phyloP scores from a whole-genome alignment of 2,329 filamentous ascomycete genomes.

The Fusarium pilosicola region DNA sequence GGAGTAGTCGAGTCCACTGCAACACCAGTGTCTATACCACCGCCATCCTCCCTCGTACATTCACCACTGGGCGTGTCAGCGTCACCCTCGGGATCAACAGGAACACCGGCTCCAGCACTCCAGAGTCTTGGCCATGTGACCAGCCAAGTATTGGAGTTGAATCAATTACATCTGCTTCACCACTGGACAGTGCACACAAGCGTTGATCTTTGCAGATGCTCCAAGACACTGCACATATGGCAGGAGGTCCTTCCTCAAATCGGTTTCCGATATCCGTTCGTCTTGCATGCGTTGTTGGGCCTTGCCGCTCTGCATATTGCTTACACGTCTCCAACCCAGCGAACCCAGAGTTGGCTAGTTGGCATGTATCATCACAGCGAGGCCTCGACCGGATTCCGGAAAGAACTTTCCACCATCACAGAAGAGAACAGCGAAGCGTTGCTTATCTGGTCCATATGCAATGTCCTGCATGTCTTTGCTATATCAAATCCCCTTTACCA shows the following conservation, averaged over 20 bases:
- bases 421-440: not conserved
- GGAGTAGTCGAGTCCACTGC: accelerated
- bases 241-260: not conserved
- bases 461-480: not conserved
- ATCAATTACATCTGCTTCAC: not conserved
- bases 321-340: not conserved
- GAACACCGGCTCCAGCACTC: accelerated
- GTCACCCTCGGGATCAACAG: accelerated
- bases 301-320: not conserved
- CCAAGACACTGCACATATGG: not conserved
- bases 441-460: not conserved
- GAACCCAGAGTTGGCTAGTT: accelerated
- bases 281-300: not conserved
- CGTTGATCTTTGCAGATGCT: not conserved
- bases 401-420: not conserved
- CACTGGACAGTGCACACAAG: not conserved
- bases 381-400: not conserved
- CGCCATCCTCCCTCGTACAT: accelerated
- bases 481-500: not conserved
- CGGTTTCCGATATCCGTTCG: not conserved
- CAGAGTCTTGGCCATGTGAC: not conserved
- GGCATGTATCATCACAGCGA: not conserved
- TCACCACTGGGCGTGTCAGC: not conserved
- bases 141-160: accelerated
- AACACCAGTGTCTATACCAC: accelerated